phyloP scores from a whole-genome alignment of 345 rosid species.

The Lepidium africanum region DNA sequence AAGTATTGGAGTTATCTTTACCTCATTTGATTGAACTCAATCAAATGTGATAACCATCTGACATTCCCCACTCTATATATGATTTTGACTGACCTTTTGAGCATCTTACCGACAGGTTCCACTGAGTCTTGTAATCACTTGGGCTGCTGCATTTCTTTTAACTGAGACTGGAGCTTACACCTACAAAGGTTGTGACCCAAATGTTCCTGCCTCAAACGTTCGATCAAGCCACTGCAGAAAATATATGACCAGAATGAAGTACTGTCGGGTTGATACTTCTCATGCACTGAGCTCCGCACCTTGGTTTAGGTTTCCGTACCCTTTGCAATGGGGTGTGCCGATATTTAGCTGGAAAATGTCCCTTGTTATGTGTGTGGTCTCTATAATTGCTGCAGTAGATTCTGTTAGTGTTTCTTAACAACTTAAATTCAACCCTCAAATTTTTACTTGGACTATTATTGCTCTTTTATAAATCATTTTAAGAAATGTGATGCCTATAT shows the following conservation, averaged over 20 bases:
- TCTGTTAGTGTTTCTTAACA: conserved; percentile 57
- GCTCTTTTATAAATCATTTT: background rate
- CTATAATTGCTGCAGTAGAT: conserved; percentile 78
- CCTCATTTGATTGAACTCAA: background rate
- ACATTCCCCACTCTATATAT: background rate
- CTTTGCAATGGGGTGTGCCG: conserved; percentile 97
- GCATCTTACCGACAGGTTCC: conserved; percentile 59
- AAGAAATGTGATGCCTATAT: background rate
- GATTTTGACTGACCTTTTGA: background rate
- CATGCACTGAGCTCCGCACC: conserved; percentile 80
- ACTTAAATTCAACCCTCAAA: background rate
- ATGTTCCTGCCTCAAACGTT: conserved; percentile 69
- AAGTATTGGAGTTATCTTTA: background rate
- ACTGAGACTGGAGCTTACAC: conserved; percentile 79
- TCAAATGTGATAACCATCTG: background rate
- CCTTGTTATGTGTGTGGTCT: conserved; percentile 80
- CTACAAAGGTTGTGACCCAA: conserved; percentile 76
- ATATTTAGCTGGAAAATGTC: conserved; percentile 89
- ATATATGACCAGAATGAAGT: conserved; percentile 70
- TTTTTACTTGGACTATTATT: background rate
- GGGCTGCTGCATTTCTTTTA: conserved; percentile 87
- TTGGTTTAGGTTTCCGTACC: conserved; percentile 97
- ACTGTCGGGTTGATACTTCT: conserved; percentile 82
- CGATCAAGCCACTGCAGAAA: conserved; percentile 84
- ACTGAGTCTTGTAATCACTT: conserved; percentile 83